These are phyloP conservation scores for Durusdinium trenchii DNA, from an alignment of 73 alveolate species.

Conservation along the genomic window DNA sequence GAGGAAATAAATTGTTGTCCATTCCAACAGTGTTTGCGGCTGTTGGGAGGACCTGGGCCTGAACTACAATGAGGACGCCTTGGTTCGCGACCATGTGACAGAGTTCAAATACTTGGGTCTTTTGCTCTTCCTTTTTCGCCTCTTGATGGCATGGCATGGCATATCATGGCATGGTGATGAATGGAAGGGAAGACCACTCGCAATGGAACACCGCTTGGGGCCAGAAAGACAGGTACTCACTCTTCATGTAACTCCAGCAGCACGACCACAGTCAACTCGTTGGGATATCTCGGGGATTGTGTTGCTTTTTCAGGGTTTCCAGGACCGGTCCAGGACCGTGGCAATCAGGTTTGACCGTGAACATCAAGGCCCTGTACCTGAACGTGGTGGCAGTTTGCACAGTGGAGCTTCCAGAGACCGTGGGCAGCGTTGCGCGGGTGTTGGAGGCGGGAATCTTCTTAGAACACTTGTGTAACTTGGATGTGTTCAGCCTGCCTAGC, in stretches of 20 bases:
- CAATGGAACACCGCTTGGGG: no score
- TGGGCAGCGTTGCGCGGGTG: constrained; percentile 83
- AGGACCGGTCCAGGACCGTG: background rate
- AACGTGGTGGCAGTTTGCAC: constrained; percentile 43
- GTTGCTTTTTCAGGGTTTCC: background rate
- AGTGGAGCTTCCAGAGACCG: constrained; percentile 61
- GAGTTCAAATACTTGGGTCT: constrained; percentile 58
- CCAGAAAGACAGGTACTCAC: no score
- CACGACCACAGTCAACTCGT: no score
- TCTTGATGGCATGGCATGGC: no score
- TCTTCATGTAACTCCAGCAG: no score
- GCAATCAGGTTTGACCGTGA: background rate
- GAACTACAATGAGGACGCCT: constrained; percentile 29
- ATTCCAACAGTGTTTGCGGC: background rate
- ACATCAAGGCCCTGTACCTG: constrained; percentile 57
- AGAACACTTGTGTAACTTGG: constrained; percentile 52
- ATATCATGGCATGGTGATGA: no score
- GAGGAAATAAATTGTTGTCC: background rate
- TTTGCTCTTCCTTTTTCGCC: constrained; percentile 55
- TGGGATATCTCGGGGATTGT: background rate
- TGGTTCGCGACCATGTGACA: constrained; percentile 57
- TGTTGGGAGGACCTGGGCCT: no score
- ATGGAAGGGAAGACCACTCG: no score
- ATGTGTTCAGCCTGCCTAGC: no score
- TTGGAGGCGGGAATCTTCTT: constrained; percentile 70